Percentiles rank a stretch among this genome's conserved stretches.
Evolutionary conservation across 2,329 filamentous ascomycete species (phyloP).

Genomic region (Ophiosphaerella herpotricha): DNA sequence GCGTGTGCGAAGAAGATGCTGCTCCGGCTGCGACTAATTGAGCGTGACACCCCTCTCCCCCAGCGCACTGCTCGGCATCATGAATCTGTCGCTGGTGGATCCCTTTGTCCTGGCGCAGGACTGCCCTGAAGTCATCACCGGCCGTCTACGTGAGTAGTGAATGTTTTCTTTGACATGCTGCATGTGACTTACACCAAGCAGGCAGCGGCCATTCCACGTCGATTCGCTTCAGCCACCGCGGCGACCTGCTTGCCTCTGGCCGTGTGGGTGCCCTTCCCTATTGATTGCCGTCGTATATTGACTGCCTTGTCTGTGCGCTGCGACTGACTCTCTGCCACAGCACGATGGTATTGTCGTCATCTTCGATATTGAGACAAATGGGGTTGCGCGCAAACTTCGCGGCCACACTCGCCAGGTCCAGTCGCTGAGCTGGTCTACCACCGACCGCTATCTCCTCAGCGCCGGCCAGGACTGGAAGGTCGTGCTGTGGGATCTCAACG

Average conservation of each 20-base stretch:
- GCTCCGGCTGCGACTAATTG: slow-evolving; percentile 17
- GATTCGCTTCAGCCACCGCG: slow-evolving; percentile 87
- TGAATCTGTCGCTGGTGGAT: slow-evolving; percentile 75
- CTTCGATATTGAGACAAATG: slow-evolving; percentile 97
- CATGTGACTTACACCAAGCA: slow-evolving; percentile 34
- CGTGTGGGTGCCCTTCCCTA: slow-evolving; percentile 60
- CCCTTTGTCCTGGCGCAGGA: slow-evolving; percentile 76
- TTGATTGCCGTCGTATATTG: neutral
- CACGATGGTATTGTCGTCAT: slow-evolving; percentile 91
- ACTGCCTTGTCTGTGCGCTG: neutral
- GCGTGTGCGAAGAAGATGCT: slow-evolving; percentile 17
- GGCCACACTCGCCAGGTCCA: slow-evolving; percentile 94
- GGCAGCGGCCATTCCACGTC: slow-evolving; percentile 67
- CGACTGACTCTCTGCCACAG: slow-evolving; percentile 41
- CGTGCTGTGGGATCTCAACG: slow-evolving; percentile 88
- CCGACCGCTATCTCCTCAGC: slow-evolving; percentile 87
- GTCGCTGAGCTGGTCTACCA: slow-evolving; percentile 91
- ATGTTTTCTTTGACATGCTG: slow-evolving; percentile 40
- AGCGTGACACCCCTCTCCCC: slow-evolving; percentile 15
- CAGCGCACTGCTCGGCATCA: slow-evolving; percentile 41
- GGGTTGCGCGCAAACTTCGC: slow-evolving; percentile 89
- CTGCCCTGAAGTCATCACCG: slow-evolving; percentile 87
- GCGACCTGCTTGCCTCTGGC: slow-evolving; percentile 92
- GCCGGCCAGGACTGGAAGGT: slow-evolving; percentile 96
- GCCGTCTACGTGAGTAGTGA: slow-evolving; percentile 76